These are phyloP conservation scores for Epichloe baconii DNA, from an alignment of 2,329 filamentous ascomycete genomes.

Conservation along the genomic window DNA sequence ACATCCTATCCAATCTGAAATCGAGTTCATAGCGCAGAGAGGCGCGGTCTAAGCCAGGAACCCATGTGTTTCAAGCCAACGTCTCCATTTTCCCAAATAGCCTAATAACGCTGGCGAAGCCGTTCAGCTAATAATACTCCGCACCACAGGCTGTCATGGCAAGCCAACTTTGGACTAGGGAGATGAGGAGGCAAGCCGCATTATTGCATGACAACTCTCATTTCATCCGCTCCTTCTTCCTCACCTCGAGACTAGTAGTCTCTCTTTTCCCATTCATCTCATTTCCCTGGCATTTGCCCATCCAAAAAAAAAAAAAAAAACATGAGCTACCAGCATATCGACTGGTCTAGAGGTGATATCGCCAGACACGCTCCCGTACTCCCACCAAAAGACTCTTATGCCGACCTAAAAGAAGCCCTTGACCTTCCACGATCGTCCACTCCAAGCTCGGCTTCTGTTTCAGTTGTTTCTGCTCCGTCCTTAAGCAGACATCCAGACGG, in stretches of 20 bases:
- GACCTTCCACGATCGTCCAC: conserved; percentile 3
- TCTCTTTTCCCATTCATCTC: not conserved
- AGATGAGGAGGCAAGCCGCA: not conserved
- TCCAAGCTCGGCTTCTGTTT: conserved; percentile 4
- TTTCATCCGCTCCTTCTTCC: not conserved
- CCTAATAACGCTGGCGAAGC: not conserved
- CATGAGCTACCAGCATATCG: conserved; percentile 4
- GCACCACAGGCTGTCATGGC: not conserved
- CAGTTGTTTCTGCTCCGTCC: conserved; percentile 1
- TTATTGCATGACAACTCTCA: not conserved
- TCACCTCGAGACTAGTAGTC: not conserved
- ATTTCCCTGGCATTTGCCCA: not conserved
- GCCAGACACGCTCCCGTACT: not conserved
- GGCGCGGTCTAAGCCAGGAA: conserved; percentile 3
- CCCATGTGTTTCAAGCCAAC: conserved; percentile 2
- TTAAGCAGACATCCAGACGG: conserved; percentile 2
- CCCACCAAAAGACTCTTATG: conserved; percentile 1
- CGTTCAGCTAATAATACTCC: not conserved
- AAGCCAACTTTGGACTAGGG: not conserved
- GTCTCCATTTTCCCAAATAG: conserved; percentile 1
- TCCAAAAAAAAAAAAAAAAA: not conserved
- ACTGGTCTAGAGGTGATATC: not conserved
- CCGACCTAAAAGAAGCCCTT: conserved; percentile 7
- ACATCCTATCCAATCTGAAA: too few relatives aligned
- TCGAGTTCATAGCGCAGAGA: not conserved